Conservation (phyloP, 2,329 filamentous ascomycete species). For the Beauveria bassiana region DNA sequence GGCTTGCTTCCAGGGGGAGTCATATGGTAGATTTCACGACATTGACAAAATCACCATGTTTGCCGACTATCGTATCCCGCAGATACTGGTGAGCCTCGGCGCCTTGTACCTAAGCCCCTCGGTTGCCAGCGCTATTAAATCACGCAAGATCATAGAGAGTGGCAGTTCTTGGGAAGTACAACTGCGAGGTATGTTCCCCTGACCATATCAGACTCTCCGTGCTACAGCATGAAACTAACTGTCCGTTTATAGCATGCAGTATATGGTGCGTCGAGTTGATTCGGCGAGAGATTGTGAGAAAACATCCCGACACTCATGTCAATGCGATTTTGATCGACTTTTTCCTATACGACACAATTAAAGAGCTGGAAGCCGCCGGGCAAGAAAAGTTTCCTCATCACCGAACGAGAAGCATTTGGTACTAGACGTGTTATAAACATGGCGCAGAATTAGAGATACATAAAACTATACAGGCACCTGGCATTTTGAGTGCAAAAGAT, state of each 20-base stretch:
- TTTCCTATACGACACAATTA: constrained; percentile 92
- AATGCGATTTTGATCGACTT: constrained; percentile 97
- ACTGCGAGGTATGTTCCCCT: constrained; percentile 55
- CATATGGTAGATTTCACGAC: constrained; percentile 75
- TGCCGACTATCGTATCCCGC: constrained; percentile 93
- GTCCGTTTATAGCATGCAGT: constrained; percentile 57
- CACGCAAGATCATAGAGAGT: constrained; percentile 56
- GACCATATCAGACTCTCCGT: fast-evolving
- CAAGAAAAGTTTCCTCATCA: constrained; percentile 64
- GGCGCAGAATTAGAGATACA: neutral
- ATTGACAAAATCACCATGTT: constrained; percentile 98
- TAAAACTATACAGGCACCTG: neutral
- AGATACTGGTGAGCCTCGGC: constrained; percentile 78
- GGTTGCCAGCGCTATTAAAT: constrained; percentile 62
- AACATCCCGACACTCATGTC: constrained; percentile 61
- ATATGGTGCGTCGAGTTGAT: constrained; percentile 96
- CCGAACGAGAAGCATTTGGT: constrained; percentile 90
- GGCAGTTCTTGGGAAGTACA: constrained; percentile 80
- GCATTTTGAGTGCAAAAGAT: neutral
- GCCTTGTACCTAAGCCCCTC: constrained; percentile 79
- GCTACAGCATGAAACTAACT: constrained; percentile 1
- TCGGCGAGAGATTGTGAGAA: constrained; percentile 64
- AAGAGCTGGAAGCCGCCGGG: constrained; percentile 63
- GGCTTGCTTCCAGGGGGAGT: constrained; percentile 83
- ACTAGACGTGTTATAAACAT: constrained; percentile 39